Base-by-base conservation (phyloP, 306 rosid species). In the Nissolia schottii region DNA sequence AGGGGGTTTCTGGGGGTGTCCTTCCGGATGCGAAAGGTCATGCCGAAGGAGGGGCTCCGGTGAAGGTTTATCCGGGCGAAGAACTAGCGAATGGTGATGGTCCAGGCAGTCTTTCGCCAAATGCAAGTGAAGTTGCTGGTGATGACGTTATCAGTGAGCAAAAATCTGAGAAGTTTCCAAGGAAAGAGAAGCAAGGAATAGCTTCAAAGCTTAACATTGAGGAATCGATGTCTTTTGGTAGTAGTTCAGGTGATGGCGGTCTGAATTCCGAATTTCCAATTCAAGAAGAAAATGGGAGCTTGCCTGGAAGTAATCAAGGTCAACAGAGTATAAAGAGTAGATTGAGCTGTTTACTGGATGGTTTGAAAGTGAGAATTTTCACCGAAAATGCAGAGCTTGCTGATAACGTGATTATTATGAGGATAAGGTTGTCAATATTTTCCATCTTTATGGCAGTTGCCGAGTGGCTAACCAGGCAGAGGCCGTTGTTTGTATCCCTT, bases 51-150 rank as follows among this genome's bases (percentile, higher is more conserved):
- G 80, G 69, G 56, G 83, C 58, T 51, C 74, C 82, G 31, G 83
- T 49, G 43, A 91, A 91, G 78, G 88, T 76, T 48, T 86, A 78
- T 62, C 89, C 83, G 5, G 85, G 92, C 19, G 99, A 89, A 56
- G 95, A 77, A 67, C 64, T 85, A 14, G 77, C 79, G 3, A 76
- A 81, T 57, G 84, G 79, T 1, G 80, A 73, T 37, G 85, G 79
- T 34, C 83, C 76, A 9, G 45, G 74, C 23, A 71, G 77, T 72
- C 37, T 38, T 76, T 80, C 80, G 7, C 86, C 70, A 71, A 64
- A 59, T 63, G 64, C 56, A 16, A 76, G 59, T 16, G 85, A 76
- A 73, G 49, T 82, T 71, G 54, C 75, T 19, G 82, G 81, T 45
- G 87, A 77, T 63, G 91, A 79, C 56, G 70, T 3, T 56, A 79